These are phyloP conservation scores for Sugiyamaella lignohabitans DNA, from an alignment of 805 yeast genomes.

Conservation along the genomic window DNA sequence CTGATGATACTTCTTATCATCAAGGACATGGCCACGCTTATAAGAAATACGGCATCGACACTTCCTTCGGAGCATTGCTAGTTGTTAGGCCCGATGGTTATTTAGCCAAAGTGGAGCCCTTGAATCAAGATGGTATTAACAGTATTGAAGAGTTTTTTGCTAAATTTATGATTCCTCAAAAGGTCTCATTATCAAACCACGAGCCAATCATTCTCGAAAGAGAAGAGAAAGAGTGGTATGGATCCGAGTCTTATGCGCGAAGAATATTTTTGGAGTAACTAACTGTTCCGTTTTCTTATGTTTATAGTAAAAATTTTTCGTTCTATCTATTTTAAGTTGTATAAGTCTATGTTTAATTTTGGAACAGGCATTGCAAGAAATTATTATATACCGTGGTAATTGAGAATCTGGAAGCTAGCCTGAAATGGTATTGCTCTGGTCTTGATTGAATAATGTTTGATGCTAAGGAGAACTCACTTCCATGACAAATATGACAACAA, in stretches of 20 bases:
- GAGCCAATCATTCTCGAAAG: conserved; percentile 1
- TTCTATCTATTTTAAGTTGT: too few species aligned
- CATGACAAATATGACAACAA: not conserved
- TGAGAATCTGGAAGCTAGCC: too few species aligned
- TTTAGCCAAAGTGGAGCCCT: conserved; percentile 26
- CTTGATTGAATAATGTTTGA: too few species aligned
- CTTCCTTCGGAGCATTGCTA: conserved; percentile 24
- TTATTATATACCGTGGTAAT: too few species aligned
- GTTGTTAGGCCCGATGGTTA: conserved; percentile 34
- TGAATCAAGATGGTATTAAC: conserved; percentile 19
- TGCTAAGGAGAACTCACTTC: too few species aligned
- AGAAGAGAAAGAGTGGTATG: conserved; percentile 13
- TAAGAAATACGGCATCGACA: conserved; percentile 28
- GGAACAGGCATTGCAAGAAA: too few species aligned
- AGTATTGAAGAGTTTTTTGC: conserved; percentile 22
- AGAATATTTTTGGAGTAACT: too few species aligned
- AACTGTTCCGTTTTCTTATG: too few species aligned
- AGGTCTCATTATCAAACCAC: conserved; percentile 1
- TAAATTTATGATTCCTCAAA: conserved; percentile 12
- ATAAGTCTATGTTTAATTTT: too few species aligned
- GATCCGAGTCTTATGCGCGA: not conserved
- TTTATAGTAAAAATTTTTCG: too few species aligned
- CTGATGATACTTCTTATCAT: conserved; percentile 28
- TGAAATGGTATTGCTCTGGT: too few species aligned
- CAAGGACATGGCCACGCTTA: conserved; percentile 29